These are phyloP conservation scores for Kuraishia cidri DNA, from an alignment of 805 yeast species.

Conservation along the genomic window DNA sequence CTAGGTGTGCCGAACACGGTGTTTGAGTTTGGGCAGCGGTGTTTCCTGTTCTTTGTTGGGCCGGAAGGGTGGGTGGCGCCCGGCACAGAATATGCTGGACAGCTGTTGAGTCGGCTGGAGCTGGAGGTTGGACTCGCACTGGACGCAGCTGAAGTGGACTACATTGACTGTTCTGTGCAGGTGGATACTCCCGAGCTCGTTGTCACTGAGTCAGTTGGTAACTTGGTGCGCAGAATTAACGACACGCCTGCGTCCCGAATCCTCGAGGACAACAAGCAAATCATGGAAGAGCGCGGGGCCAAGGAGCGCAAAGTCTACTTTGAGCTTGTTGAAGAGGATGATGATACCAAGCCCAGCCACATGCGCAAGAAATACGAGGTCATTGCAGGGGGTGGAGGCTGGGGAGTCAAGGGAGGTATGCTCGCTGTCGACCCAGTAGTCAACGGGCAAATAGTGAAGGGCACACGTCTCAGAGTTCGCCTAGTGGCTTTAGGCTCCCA, in stretches of 20 bases:
- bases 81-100: no score
- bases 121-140: no score
- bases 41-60: no score
- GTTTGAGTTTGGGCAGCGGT: no score
- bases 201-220: no score
- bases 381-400: constrained; percentile 69
- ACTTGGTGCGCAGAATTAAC: constrained; percentile 50
- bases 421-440: constrained; percentile 60
- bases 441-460: constrained; percentile 21
- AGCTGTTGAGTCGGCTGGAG: no score
- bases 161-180: neutral
- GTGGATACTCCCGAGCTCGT: no score
- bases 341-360: constrained; percentile 5
- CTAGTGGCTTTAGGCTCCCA: no score
- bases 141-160: neutral
- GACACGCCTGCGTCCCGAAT: constrained; percentile 46
- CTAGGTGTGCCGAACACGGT: no score
- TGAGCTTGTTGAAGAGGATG: constrained; percentile 11
- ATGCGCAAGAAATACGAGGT: constrained; percentile 33
- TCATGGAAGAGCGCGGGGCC: constrained; percentile 28
- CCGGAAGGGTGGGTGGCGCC: no score
- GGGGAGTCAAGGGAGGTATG: constrained; percentile 63
- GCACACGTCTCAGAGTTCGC: no score
- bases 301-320: constrained; percentile 34
- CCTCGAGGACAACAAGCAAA: constrained; percentile 33